A percentile compares a stretch with the other conserved stretches of the same genome.
These are phyloP conservation scores for Asclepias syriaca DNA, from an alignment of 257 asterid genomes.

Conservation along the genomic window DNA sequence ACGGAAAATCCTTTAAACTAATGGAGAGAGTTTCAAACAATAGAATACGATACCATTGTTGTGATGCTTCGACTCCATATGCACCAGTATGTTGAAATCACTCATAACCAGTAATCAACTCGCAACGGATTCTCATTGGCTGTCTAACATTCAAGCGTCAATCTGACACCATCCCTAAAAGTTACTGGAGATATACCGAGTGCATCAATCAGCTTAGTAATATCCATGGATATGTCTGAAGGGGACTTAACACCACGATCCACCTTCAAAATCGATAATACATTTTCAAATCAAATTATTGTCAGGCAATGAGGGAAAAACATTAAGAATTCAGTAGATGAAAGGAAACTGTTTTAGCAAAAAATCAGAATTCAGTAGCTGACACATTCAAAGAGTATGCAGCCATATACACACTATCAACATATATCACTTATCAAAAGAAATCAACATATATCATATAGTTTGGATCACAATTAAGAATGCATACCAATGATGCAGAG, in stretches of 20 bases:
- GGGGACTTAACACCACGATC: constrained; percentile 96
- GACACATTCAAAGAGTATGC: background rate
- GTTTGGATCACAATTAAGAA: background rate
- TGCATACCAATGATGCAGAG: constrained; percentile 74
- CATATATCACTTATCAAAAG: too few relatives aligned
- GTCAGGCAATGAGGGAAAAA: background rate
- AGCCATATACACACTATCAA: background rate
- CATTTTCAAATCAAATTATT: constrained; percentile 8
- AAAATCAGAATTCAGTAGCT: background rate
- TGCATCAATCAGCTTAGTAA: constrained; percentile 53
- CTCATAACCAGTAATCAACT: background rate
- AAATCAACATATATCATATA: too few relatives aligned
- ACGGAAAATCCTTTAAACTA: too few relatives aligned
- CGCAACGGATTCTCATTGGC: constrained; percentile 6
- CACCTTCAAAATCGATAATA: constrained; percentile 36
- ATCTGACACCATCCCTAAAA: constrained; percentile 59
- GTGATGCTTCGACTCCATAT: background rate
- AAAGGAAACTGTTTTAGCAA: background rate
- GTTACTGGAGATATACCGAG: constrained; percentile 53
- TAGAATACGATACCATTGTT: background rate
- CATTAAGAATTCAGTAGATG: background rate
- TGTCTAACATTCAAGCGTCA: constrained; percentile 50
- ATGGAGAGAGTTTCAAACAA: background rate
- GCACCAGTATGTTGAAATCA: background rate
- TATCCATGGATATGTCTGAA: constrained; percentile 85